Evolutionary conservation across 2,329 filamentous ascomycete species (phyloP), one percentile per base, ranked within the genome.

Genomic region (Calonectria henricotiae): DNA sequence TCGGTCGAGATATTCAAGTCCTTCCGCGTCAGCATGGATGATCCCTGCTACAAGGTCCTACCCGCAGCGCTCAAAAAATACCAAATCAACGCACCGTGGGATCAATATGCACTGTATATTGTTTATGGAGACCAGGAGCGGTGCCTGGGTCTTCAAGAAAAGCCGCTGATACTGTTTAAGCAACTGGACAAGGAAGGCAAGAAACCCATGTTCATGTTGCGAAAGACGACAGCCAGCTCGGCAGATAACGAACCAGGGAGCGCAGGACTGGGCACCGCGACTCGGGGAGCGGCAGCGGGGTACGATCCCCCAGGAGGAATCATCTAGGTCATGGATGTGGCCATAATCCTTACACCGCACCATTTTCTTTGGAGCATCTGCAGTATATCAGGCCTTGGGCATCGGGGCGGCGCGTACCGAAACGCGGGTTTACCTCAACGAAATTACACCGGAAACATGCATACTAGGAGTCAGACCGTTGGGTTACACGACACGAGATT

Each of bases 181-280:
- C 95, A 98, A 81, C 86, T 99, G 67, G 95, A 98, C 80, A 95
- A 95, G 81, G 96, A 98, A 85, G 96, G 96, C 55, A 93, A 97
- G 84, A 99, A 98, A 81, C 96, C 96, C 25, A 98, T 98, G 96
- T 99, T 99, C 80, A 99, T 99, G 96, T 86, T 99, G 67, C 87
- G 96, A 68, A 91, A 91, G 82, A 91, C 88, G 39, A 89, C 88
- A 58, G 86, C 44, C 87, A 87, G 11, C 84, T 11, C 84, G 62
- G 83, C 83, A 27, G 88, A 90, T 62, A 87, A 88, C 51, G 82
- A 84, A 1, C 87, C 87, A 11, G 88, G 88, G 17, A 89, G 88
- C 72, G 88, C 87, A 7, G 88, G 88, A 12, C 79, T 90, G 30
- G 84, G 83, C 35, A 82, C 82, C 27, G 83, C 84, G 7, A 78